Evolutionary conservation across 208 protist genomes (phyloP), one percentile per base, ranked within the genome.

Genomic region (Wallacemonas rigidus): DNA sequence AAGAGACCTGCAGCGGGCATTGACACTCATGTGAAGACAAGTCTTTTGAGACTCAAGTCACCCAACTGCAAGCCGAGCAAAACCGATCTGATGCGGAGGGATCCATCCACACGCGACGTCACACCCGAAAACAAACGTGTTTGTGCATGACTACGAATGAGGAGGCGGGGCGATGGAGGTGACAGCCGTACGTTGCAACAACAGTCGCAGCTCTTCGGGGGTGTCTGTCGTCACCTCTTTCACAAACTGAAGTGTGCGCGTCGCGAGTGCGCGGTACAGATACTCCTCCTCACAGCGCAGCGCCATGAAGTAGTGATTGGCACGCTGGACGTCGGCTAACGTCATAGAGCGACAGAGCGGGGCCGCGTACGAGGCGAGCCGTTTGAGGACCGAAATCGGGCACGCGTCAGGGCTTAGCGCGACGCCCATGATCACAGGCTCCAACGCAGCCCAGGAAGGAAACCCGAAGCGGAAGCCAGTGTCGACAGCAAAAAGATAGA

Each of bases 161-260:
- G 57, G 17, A 48, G 6, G 40, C 41, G 60, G 43, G 60, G 60
- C 73, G 53, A 72, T 56, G 15, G 58, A 63, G 26, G 75, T 83
- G 26, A 94, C 82, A 5, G 92, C 84, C 48, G 89, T 87, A 17
- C 89, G 81, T 61, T 96, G 88, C 12, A 96, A 69, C 12, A 96
- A 76, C 11, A 88, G 69, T 67, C 92, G 88, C 43, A 96, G 74
- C 38, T 96, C 92, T 53, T 95, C 81, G 39, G 92, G 89, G 82
- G 93, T 89, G 36, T 96, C 92, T 6, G 92, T 79, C 7, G 89
- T 96, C n/a, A 95, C 81, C 68, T 96, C 89, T 74, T 96, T 96
- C 41, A 96, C 89, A 80, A 96, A 96, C 45, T 95, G 84, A 71
- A 90, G 75, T 44, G 93, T 83, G 45, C 92, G 85, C 12, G 70